phyloP scores from a whole-genome alignment of 2,329 filamentous ascomycete genomes.

The Metarhizium rileyi region DNA sequence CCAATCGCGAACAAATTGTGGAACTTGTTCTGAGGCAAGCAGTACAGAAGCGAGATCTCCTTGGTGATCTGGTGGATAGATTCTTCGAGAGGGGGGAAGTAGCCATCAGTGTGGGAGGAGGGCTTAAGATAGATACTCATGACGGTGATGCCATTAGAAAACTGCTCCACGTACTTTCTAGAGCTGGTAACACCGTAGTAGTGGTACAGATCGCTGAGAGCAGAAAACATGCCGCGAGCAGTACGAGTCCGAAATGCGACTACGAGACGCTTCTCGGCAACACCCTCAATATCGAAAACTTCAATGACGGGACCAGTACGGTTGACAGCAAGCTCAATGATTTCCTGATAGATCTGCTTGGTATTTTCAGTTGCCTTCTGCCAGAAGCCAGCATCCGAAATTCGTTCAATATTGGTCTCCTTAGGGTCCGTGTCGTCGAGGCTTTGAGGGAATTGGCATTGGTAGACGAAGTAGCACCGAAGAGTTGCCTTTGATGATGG shows the following conservation, averaged over 20 bases:
- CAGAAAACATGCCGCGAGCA: constrained; percentile 87
- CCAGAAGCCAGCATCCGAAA: constrained; percentile 88
- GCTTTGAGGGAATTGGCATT: constrained; percentile 76
- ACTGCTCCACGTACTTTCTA: constrained; percentile 96
- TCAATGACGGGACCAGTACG: constrained; percentile 93
- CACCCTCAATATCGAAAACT: constrained; percentile 89
- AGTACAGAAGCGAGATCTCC: constrained; percentile 94
- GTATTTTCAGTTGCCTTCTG: constrained; percentile 95
- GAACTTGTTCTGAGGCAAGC: constrained; percentile 94
- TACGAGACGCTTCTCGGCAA: constrained; percentile 85
- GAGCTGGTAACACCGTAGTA: constrained; percentile 97
- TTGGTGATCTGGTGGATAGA: constrained; percentile 99
- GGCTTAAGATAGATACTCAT: constrained; percentile 92
- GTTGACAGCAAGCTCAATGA: constrained; percentile 75
- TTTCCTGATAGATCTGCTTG: constrained; percentile 88
- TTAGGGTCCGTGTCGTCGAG: constrained; percentile 60
- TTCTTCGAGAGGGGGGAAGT: constrained; percentile 73
- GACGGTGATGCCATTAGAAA: constrained; percentile 95
- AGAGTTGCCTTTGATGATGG: constrained; percentile 69
- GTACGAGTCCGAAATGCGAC: constrained; percentile 91
- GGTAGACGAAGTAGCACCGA: constrained; percentile 98
- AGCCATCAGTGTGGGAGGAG: constrained; percentile 45
- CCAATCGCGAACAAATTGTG: constrained; percentile 81
- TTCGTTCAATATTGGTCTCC: constrained; percentile 83
- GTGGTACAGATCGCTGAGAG: constrained; percentile 91